These are phyloP conservation scores for Ilyonectria sp. DNA, from an alignment of 2,329 filamentous ascomycete species.

Conservation along the genomic window DNA sequence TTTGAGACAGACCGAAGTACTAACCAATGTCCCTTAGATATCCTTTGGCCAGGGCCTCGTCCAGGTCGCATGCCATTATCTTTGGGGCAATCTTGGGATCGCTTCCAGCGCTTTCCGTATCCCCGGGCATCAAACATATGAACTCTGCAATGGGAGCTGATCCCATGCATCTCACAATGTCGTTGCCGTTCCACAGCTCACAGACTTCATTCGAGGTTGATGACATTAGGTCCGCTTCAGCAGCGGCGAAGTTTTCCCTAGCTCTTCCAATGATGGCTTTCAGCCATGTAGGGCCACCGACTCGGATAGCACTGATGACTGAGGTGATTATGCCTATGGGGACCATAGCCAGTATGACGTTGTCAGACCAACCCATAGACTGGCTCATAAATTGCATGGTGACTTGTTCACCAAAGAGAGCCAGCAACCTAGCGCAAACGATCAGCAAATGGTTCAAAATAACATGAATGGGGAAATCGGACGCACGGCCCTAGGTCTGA, in stretches of 20 bases:
- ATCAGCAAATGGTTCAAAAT: too few relatives aligned
- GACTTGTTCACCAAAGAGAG: constrained; percentile 6
- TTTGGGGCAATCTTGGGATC: background rate
- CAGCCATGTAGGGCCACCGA: background rate
- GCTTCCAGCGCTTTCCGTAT: background rate
- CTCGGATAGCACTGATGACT: constrained; percentile 1
- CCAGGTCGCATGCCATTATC: background rate
- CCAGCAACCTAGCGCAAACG: background rate
- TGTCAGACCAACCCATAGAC: background rate
- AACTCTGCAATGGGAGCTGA: background rate
- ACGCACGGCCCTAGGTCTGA: constrained; percentile 4
- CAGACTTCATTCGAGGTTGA: constrained; percentile 1
- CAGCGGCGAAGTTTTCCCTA: background rate
- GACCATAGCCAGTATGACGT: background rate
- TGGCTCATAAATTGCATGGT: constrained; percentile 6
- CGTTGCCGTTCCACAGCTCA: constrained; percentile 1
- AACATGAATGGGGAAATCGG: background rate
- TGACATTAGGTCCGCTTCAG: background rate
- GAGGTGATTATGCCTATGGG: background rate
- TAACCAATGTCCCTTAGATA: background rate
- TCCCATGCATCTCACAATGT: constrained; percentile 1
- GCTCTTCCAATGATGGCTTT: background rate
- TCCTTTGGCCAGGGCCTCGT: background rate
- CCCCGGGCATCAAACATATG: background rate
- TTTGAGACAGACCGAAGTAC: background rate